These are phyloP conservation scores for Vaccinium vitisidaea DNA, from an alignment of 148 eudicot genomes.

Conservation along the genomic window DNA sequence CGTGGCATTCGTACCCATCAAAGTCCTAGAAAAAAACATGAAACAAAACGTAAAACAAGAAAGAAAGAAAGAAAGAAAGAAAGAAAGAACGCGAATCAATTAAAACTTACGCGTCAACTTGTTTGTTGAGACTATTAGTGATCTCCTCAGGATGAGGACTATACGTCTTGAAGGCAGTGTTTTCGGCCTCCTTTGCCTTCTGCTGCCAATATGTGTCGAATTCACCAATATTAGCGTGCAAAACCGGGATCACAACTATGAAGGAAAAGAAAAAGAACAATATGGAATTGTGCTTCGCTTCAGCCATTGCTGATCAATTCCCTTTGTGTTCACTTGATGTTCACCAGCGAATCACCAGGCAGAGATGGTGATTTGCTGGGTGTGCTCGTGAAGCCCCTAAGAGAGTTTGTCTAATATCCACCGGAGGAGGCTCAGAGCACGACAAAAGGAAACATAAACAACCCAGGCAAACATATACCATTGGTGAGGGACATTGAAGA, in stretches of 20 bases:
- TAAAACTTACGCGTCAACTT: background rate
- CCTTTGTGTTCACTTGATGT: background rate
- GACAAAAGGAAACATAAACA: background rate
- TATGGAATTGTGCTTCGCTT: background rate
- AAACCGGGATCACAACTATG: background rate
- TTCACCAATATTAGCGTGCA: background rate
- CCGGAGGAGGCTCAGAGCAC: conserved; percentile 3
- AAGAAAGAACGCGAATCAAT: background rate
- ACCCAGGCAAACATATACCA: background rate
- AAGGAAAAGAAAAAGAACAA: background rate
- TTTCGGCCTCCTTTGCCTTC: background rate
- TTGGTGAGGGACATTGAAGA: background rate
- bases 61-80: background rate
- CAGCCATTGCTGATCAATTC: background rate
- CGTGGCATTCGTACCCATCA: background rate
- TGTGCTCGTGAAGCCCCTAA: background rate
- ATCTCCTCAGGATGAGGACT: background rate
- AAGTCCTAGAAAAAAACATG: background rate
- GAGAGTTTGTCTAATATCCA: background rate
- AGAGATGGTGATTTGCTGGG: conserved; percentile 1
- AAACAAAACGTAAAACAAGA: background rate
- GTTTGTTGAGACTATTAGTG: background rate
- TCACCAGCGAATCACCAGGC: background rate
- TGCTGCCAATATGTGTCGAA: conserved; percentile 14
- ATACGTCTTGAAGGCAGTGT: background rate